Percentiles rank a stretch among this genome's conserved stretches.
Evolutionary conservation across 1,284 basidiomycete species (phyloP).

Genomic region (Irpex sp.): DNA sequence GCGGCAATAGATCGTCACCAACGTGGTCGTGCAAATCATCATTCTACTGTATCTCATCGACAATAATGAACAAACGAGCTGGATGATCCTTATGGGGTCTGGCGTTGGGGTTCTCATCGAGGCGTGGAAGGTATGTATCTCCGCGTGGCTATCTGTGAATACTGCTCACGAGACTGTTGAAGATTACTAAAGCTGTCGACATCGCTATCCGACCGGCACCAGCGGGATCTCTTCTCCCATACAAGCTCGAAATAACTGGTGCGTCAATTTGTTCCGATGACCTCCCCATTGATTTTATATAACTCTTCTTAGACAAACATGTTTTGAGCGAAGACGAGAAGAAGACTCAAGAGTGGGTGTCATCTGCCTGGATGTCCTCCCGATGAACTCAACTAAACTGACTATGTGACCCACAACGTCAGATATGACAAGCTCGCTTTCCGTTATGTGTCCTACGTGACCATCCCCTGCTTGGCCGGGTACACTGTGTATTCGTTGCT

Average conservation of each 20-base stretch:
- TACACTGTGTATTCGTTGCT: conserved; percentile 89
- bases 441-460: conserved; percentile 86
- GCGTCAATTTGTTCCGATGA: conserved; percentile 14
- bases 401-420: conserved; percentile 11
- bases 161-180: neutral
- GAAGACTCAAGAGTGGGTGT: conserved; percentile 90
- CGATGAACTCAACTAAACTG: conserved; percentile 18
- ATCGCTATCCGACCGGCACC: conserved; percentile 63
- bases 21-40: conserved; percentile 88
- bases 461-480: conserved; percentile 79
- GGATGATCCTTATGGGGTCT: conserved; percentile 92
- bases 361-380: conserved; percentile 10
- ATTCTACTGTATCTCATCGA: conserved; percentile 93
- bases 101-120: conserved; percentile 89
- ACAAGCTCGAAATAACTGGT: conserved; percentile 80
- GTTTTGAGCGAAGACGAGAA: conserved; percentile 91
- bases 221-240: conserved; percentile 70
- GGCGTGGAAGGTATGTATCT: conserved; percentile 82
- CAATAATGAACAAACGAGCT: conserved; percentile 91
- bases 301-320: conserved; percentile 73
- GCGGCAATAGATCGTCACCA: conserved; percentile 73
- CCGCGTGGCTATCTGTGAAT: neutral
- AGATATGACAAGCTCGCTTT: conserved; percentile 87
- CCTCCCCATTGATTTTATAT: neutral
- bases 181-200: conserved; percentile 88